These are phyloP conservation scores for Suillus spraguei DNA, from an alignment of 768 basidiomycete genomes.

Conservation along the genomic window DNA sequence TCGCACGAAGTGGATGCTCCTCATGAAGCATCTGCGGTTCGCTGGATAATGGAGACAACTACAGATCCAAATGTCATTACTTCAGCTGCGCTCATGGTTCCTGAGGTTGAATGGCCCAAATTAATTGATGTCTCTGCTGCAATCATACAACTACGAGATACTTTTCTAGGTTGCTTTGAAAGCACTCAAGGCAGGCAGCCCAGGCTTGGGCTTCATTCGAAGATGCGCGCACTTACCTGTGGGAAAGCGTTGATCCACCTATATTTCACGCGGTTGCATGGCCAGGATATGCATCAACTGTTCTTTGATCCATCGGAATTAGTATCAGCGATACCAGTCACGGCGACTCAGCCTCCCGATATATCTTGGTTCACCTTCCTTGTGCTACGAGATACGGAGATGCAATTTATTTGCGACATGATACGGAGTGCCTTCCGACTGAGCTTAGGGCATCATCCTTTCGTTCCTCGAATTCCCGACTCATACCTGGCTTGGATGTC, in stretches of 20 bases:
- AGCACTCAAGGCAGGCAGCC: conserved; percentile 1
- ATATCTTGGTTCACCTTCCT: conserved; percentile 9
- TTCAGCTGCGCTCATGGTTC: conserved; percentile 9
- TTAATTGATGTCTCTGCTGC: neutral
- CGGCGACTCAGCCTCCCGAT: neutral
- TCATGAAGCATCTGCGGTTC: conserved; percentile 8
- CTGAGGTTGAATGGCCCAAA: conserved; percentile 9
- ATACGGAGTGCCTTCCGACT: conserved; percentile 2
- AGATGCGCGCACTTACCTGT: conserved; percentile 1
- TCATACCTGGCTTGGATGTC: conserved; percentile 9
- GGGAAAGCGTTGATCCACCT: conserved; percentile 10
- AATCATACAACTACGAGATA: conserved; percentile 8
- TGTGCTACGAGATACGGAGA: neutral
- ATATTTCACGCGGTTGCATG: neutral
- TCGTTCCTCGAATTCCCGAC: conserved; percentile 4
- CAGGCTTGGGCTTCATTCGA: neutral
- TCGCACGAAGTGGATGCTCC: neutral
- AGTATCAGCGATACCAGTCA: neutral
- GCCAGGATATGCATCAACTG: conserved; percentile 1
- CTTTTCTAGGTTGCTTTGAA: conserved; percentile 10
- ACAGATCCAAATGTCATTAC: conserved; percentile 7
- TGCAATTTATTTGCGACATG: conserved; percentile 9
- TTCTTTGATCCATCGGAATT: neutral
- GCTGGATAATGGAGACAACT: conserved; percentile 8
- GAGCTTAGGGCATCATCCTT: neutral